Base-by-base conservation (phyloP, 1,139 yeast genomes). In the Geotrichum klebahnii region DNA sequence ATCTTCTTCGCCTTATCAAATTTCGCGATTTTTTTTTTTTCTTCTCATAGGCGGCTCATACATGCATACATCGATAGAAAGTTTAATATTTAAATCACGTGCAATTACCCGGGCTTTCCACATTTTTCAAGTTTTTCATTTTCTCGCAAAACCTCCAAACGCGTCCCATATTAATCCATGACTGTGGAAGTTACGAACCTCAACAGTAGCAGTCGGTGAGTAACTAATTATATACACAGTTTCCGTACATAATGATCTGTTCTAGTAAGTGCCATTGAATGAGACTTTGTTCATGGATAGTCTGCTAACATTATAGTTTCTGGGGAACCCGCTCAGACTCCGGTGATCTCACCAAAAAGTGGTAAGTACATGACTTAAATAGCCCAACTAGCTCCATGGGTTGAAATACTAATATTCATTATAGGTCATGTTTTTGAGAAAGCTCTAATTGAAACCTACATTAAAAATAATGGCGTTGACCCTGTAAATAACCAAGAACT, bases 271-370 rank as follows among this genome's bases (percentile, higher is more conserved):
- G 32, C 14, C 6, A 22, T 31, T 23, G 8, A 24, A 48, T 12
- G n/a, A n/a, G 29, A 22, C 29, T 20, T 24, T 31, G 22, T 19
- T 10, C 6, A n/a, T 23, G 17, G 12, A 28, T n/a, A 22, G 5
- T 14, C 17, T 4, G 16, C 19, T 17, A n/a, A 56, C 53, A 55
- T 34, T 48, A 36, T 51, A 63, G 73, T 86, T 40, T 80, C 94
- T 5, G 96, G 96, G 3, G 80, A 81, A 56, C 77, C 76, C 1
- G 78, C 90, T 4, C 65, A 62, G 26, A 72, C 73, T 35, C 94
- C 97, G 0, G 97, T 87, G 28, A 71, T 89, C 2, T 86, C 96
- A 1, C 81, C 84, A 5, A 78, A 71, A 56, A 84, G 94, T 53
- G 85, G 85, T 17, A 57, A 32, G 62, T 43, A 5, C 16, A 12